phyloP scores from a whole-genome alignment of 164 flowering plant species.

The Nelumbo lutea region DNA sequence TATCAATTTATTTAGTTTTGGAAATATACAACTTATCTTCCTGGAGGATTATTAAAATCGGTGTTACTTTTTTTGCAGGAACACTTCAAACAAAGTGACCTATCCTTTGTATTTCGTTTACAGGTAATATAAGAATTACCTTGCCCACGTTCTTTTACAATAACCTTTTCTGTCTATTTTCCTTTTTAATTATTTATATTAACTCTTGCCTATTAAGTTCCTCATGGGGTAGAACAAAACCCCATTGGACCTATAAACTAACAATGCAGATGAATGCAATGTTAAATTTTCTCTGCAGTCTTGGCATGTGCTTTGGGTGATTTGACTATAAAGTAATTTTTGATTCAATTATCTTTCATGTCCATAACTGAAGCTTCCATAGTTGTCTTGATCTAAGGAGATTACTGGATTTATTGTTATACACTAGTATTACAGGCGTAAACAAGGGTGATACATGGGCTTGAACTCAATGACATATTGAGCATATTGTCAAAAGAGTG shows the following conservation, averaged over 20 bases:
- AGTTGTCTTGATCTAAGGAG: too few relatives aligned
- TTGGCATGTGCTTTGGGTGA: neutral
- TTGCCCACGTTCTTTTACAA: neutral
- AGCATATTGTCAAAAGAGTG: too few relatives aligned
- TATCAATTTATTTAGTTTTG: neutral
- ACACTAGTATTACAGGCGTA: too few relatives aligned
- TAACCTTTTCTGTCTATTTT: neutral
- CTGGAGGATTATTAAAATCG: neutral
- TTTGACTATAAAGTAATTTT: too few relatives aligned
- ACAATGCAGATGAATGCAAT: neutral
- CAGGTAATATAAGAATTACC: slow-evolving; percentile 50
- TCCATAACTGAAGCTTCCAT: too few relatives aligned
- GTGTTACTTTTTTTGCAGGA: slow-evolving; percentile 56
- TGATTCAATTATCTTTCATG: too few relatives aligned
- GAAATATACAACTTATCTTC: too few relatives aligned
- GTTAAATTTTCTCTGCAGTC: neutral
- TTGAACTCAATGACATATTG: too few relatives aligned
- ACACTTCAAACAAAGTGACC: slow-evolving; percentile 85
- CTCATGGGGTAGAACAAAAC: neutral
- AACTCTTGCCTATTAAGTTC: neutral
- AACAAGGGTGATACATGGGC: too few relatives aligned
- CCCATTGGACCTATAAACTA: neutral
- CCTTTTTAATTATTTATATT: too few relatives aligned
- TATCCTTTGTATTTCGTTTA: slow-evolving; percentile 86
- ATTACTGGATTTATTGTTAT: too few relatives aligned